Evolutionary conservation across 441 rosid species (phyloP), one percentile per base, ranked within the genome.

Genomic region (Euphorbia schlechtendalii): DNA sequence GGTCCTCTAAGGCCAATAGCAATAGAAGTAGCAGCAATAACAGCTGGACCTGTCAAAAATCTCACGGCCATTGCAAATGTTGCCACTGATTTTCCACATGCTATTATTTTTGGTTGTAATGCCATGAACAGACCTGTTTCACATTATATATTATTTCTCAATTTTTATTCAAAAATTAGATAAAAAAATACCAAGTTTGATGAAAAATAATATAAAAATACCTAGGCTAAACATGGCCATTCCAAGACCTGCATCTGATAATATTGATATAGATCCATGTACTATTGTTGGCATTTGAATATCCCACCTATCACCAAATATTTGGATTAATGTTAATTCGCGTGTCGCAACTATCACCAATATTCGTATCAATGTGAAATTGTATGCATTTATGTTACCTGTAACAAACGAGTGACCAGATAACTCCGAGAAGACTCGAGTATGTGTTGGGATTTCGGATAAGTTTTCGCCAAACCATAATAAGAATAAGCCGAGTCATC

Each of bases 161-260:
- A 46, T 46, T 5, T 11, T 34, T 2, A 32, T 6, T 4, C 11
- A 25, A 46, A 21, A 24, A 36, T 15, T 8, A 30, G n/a, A n/a
- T n/a, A n/a, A n/a, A n/a, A n/a, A n/a, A n/a, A n/a, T n/a, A n/a
- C n/a, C n/a, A n/a, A n/a, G n/a, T n/a, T n/a, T n/a, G n/a, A n/a
- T n/a, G n/a, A n/a, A n/a, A n/a, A n/a, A n/a, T n/a, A n/a, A n/a
- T n/a, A n/a, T n/a, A n/a, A n/a, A n/a, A n/a, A n/a, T 86, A 87
- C 97, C 97, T 67, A 91, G 81, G 78, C 97, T 86, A 77, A 90
- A 90, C 96, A 90, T 90, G 51, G 97, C 96, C 97, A 88, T 88
- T 62, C 93, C 97, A 15, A 90, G 78, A 71, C 98, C 96, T 0
- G 98, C 90, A 65, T 88, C 87, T 24, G 97, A 91, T 64, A 91